phyloP scores from a whole-genome alignment of 2,329 filamentous ascomycete genomes.

The Immersiporthe knoxdaviesiana region DNA sequence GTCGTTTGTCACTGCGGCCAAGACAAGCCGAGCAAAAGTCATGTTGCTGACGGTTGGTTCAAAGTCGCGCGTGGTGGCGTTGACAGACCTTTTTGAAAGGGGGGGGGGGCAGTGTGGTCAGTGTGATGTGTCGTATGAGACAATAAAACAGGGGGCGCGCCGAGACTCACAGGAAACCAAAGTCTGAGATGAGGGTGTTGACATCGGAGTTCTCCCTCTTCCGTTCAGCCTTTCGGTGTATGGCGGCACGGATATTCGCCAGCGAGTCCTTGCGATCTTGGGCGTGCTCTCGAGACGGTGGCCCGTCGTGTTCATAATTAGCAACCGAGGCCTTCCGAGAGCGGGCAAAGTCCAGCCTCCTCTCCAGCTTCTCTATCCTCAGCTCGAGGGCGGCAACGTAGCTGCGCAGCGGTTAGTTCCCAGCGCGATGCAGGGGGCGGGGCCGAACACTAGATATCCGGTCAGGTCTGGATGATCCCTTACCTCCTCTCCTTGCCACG shows the following conservation, averaged over 20 bases:
- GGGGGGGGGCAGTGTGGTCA: slow-evolving; percentile 30
- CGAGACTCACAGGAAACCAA: slow-evolving; percentile 76
- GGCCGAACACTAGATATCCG: slow-evolving; percentile 11
- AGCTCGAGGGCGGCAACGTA: slow-evolving; percentile 96
- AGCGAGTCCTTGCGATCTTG: slow-evolving; percentile 66
- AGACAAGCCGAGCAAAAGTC: slow-evolving; percentile 86
- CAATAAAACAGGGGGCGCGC: not conserved
- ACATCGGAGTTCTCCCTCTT: slow-evolving; percentile 81
- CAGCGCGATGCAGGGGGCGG: not conserved
- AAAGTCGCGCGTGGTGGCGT: slow-evolving; percentile 92
- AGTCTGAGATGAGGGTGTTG: slow-evolving; percentile 89
- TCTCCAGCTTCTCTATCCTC: slow-evolving; percentile 85
- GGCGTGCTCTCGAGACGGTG: slow-evolving; percentile 38
- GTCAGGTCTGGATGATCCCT: slow-evolving; percentile 28
- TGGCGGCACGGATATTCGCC: slow-evolving; percentile 63
- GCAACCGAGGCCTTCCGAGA: slow-evolving; percentile 72
- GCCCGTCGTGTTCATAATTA: slow-evolving; percentile 62
- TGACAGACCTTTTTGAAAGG: slow-evolving; percentile 88
- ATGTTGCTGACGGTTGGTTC: slow-evolving; percentile 86
- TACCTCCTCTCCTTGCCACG: slow-evolving; percentile 91
- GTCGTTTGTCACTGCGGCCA: slow-evolving; percentile 80
- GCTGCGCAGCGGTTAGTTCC: slow-evolving; percentile 44
- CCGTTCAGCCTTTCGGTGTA: slow-evolving; percentile 66
- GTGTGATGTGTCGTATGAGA: not conserved
- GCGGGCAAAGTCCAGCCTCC: slow-evolving; percentile 70